These are phyloP conservation scores for Suhomyces tanzawaensis DNA, from an alignment of 805 yeast genomes.

Conservation along the genomic window DNA sequence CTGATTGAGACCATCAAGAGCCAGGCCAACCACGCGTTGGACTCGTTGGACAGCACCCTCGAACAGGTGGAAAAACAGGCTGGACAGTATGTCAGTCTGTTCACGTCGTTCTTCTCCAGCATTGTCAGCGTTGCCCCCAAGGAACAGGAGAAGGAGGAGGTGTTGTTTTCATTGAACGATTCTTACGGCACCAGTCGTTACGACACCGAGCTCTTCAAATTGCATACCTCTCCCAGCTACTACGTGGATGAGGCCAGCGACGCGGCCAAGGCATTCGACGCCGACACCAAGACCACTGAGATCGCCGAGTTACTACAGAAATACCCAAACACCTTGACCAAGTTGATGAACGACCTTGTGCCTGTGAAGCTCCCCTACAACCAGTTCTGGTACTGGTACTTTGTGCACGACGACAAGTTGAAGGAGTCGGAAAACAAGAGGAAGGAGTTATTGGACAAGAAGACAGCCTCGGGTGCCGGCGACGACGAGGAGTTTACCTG, in stretches of 20 bases:
- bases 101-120: constrained; percentile 53
- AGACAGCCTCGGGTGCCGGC: constrained; percentile 16
- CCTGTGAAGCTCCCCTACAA: constrained; percentile 59
- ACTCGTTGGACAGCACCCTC: constrained; percentile 65
- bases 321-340: constrained; percentile 48
- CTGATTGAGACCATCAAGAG: constrained; percentile 22
- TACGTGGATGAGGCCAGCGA: constrained; percentile 18
- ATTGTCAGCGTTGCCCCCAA: constrained; percentile 29
- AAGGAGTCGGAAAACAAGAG: constrained; percentile 63
- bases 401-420: constrained; percentile 50
- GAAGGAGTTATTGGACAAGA: constrained; percentile 53
- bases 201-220: constrained; percentile 37
- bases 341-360: constrained; percentile 60
- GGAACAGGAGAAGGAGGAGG: constrained; percentile 15
- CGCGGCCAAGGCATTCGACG: constrained; percentile 31
- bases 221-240: constrained; percentile 32
- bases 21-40: constrained; percentile 57
- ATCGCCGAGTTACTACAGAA: constrained; percentile 46
- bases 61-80: constrained; percentile 74
- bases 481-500: constrained; percentile 51
- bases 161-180: constrained; percentile 16
- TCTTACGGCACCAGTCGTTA: constrained; percentile 39
- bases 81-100: constrained; percentile 52
- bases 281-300: constrained; percentile 48
- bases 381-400: constrained; percentile 76